Evolutionary conservation across 1,139 yeast genomes (phyloP), one percentile per base, ranked within the genome.

Genomic region (Blastobotrys elegans): DNA sequence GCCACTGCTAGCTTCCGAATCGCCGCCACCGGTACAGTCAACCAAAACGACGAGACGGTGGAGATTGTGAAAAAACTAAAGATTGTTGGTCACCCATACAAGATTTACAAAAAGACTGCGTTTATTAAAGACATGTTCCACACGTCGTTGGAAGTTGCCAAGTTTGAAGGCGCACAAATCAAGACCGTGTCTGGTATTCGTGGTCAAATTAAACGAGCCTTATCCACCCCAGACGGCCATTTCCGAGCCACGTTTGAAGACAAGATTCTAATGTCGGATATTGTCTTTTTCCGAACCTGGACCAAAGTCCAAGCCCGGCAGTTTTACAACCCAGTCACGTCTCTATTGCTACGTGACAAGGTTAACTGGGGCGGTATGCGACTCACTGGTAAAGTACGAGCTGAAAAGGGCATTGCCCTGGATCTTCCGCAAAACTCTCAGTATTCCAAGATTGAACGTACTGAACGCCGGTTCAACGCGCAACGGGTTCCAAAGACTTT

Each of bases 221-320:
- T 94, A 53, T 79, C 96, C 6, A 85, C 85, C 57, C 97, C 97
- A 0, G 97, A 90, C 51, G 99, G 99, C n/a, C 83, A 86, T 65
- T 94, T 78, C 73, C 79, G 99, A 65, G 98, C 98, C n/a, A 83
- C 97, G 1, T 94, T 94, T 67, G 99, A 94, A 67, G 99, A 94
- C 65, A 92, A 90, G 69, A 79, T 92, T 34, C 75, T 90, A 53
- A 77, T 92, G 84, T 78, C 95, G 53, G 98, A 92, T 66, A 85
- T 87, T 45, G 77, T 94, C 13, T 84, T 92, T 59, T 71, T 94
- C 64, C 83, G 96, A 65, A 92, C 97, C 1, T 94, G 98, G 98
- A 90, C 89, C 65, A 97, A 97, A 1, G 94, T 94, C 40, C 80
- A 79, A 56, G 86, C 94, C 14, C 84, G 92, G 65, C 82, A 82